These are phyloP conservation scores for Trichoderma harzianum DNA, from an alignment of 2,329 filamentous ascomycete species.

Conservation along the genomic window DNA sequence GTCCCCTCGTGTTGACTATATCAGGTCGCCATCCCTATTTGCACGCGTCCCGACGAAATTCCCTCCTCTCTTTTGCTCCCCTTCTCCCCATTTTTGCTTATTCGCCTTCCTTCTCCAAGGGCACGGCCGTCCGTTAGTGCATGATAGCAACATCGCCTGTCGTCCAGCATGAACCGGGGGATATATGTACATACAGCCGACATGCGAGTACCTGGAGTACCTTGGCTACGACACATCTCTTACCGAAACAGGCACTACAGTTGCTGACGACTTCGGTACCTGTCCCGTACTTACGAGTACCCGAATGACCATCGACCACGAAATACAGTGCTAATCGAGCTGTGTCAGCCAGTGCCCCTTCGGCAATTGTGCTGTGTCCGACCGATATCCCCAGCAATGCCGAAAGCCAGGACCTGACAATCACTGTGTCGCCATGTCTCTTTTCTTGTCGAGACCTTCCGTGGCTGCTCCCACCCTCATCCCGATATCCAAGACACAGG, in stretches of 20 bases:
- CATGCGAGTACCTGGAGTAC: background rate
- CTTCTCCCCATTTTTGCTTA: background rate
- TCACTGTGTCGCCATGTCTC: background rate
- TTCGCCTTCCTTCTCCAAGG: background rate
- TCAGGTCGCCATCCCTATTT: background rate
- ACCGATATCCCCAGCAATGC: background rate
- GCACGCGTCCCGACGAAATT: background rate
- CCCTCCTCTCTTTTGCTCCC: background rate
- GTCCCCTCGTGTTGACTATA: background rate
- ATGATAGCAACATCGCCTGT: background rate
- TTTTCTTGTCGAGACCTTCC: background rate
- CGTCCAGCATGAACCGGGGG: background rate
- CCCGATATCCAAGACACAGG: background rate
- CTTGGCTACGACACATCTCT: background rate
- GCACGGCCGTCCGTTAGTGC: background rate
- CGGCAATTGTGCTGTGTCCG: constrained; percentile 12
- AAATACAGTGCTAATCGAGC: constrained; percentile 6
- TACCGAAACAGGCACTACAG: background rate
- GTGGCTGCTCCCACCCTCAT: background rate
- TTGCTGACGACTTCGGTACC: background rate
- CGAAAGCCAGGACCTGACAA: background rate
- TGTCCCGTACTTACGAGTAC: background rate
- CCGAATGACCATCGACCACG: background rate
- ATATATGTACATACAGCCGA: background rate
- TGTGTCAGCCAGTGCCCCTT: constrained; percentile 1